Base-by-base conservation (phyloP, 2,329 filamentous ascomycete species). In the Cladosporium sp. region DNA sequence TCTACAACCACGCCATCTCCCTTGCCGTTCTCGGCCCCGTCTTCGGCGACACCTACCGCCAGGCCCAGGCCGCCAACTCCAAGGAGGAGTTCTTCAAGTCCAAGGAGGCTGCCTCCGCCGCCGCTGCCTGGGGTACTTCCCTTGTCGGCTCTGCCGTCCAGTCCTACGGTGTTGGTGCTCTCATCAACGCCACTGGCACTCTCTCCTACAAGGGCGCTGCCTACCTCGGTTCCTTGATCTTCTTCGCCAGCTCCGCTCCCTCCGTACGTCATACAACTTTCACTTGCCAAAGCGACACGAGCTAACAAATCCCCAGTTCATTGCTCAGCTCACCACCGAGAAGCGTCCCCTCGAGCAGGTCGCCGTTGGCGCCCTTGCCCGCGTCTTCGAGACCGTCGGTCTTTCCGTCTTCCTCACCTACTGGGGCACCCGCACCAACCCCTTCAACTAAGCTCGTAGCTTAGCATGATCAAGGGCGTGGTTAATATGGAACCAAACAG, bases 41-140 rank as follows among this genome's bases (percentile, higher is more conserved):
- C 76, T 96, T 97, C 74, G 93, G 94, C 72, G 88, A 95, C 71
- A 93, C 91, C 71, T 97, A 96, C 84, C 87, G 92, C 78, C 89
- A 90, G 68, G 92, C 93, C 66, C 92, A 96, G 83, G 80, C 84
- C 61, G 85, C 93, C 75, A 93, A 96, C 85, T 90, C 88, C 71
- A 96, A 94, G 81, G 92, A 97, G 79, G 93, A 97, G 80, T 97
- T 97, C 79, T 78, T 95, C 77, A 88, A 88, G 76, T 95, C 90
- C 67, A 93, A 91, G 83, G 93, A 97, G 81, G 89, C 93, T 64
- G 86, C 88, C 61, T 88, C 89, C 60, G 91, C 92, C 64, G 92
- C 90, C 63, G 84, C 91, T 60, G 89, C 91, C 65, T 96, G 90
- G 88, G 91, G 92, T 73, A 93, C 89, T 64, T 94, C 91, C 39